Conservation (phyloP, 495 filamentous ascomycete species). For the Hypoxylon crocopeplum region DNA sequence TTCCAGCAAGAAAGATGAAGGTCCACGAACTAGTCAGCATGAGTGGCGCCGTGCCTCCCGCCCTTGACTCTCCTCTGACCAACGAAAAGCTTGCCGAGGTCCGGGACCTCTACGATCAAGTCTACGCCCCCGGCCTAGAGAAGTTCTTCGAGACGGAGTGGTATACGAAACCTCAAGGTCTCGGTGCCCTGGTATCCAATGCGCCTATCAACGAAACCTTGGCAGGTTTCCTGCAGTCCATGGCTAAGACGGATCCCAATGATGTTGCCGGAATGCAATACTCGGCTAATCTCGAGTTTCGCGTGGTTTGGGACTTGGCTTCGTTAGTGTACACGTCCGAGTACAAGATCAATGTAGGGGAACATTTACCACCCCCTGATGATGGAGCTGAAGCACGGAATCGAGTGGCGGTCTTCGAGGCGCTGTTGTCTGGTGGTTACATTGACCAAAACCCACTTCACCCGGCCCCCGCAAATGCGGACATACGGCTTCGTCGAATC, state of each 20-base stretch:
- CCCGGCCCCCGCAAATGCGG: conserved; percentile 45
- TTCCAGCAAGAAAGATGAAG: conserved; percentile 71
- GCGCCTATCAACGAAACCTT: conserved; percentile 67
- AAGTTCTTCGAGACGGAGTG: conserved; percentile 85
- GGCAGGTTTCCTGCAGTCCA: conserved; percentile 61
- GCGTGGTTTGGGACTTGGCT: conserved; percentile 73
- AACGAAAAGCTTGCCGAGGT: conserved; percentile 69
- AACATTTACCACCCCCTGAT: conserved; percentile 47
- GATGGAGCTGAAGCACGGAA: conserved; percentile 66
- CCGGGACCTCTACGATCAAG: conserved; percentile 72
- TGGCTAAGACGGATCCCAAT: conserved; percentile 46
- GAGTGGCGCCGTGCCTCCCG: conserved; percentile 66
- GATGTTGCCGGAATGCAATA: conserved; percentile 68
- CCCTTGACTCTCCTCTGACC: conserved; percentile 63
- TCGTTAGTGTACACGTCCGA: conserved; percentile 47
- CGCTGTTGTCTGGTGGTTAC: conserved; percentile 72
- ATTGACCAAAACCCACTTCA: conserved; percentile 65
- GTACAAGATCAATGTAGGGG: conserved; percentile 38
- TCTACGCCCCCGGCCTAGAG: conserved; percentile 79
- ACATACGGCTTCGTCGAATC: conserved; percentile 59
- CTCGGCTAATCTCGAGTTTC: conserved; percentile 69
- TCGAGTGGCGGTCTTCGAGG: conserved; percentile 76
- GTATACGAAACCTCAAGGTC: conserved; percentile 62
- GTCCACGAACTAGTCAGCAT: conserved; percentile 78
- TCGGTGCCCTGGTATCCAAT: conserved; percentile 58